phyloP scores from a whole-genome alignment of 805 yeast species.

The Cyberlindnera lachancei region DNA sequence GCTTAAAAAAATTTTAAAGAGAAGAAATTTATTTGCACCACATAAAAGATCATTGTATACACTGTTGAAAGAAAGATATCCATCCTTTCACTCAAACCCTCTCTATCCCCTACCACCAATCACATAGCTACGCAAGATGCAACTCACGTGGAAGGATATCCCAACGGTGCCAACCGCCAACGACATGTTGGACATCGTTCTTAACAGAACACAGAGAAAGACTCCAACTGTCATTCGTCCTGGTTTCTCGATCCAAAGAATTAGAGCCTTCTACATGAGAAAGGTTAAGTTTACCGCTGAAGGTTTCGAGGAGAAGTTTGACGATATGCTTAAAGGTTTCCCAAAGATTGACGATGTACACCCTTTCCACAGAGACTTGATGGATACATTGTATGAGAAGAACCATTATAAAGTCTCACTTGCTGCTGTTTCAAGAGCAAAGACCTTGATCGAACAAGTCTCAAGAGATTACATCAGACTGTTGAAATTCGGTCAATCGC shows the following conservation, averaged over 20 bases:
- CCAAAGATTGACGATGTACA: constrained; percentile 97
- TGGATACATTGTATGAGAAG: constrained; percentile 97
- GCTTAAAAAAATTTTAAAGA: constrained; percentile 6
- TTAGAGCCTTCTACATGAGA: constrained; percentile 96
- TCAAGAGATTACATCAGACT: constrained; percentile 91
- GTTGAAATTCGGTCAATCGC: constrained; percentile 93
- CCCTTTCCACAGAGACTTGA: constrained; percentile 96
- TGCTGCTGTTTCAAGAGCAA: constrained; percentile 92
- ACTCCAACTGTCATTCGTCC: constrained; percentile 98
- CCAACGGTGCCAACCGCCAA: constrained; percentile 89
- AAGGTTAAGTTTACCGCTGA: constrained; percentile 95
- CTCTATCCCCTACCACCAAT: no score
- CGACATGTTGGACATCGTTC: constrained; percentile 92
- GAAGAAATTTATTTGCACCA: background rate
- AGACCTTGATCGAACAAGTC: constrained; percentile 90
- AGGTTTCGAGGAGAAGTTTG: constrained; percentile 90
- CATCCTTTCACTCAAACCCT: no score
- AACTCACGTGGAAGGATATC: constrained; percentile 96
- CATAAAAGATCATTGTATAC: no score
- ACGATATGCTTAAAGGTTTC: constrained; percentile 77
- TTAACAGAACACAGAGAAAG: constrained; percentile 96
- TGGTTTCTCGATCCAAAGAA: constrained; percentile 93
- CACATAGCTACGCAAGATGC: no score
- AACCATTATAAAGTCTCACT: constrained; percentile 96
- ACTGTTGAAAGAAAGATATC: no score